These are phyloP conservation scores for Ophiostoma sp. DNA, from an alignment of 2,329 filamentous ascomycete species.

Conservation along the genomic window DNA sequence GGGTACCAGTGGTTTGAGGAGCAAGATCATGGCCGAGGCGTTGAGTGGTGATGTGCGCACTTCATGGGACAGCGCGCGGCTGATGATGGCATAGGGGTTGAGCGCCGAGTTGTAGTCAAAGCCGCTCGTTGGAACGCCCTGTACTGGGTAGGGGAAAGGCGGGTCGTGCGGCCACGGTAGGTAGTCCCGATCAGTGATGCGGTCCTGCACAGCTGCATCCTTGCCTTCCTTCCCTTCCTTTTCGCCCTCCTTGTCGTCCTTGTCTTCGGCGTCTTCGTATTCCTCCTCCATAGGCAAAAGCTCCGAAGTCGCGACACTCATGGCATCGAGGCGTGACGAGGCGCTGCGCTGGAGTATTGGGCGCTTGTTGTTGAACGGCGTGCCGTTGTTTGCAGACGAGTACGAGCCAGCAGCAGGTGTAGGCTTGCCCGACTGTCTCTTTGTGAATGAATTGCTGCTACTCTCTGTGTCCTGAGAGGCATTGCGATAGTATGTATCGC, in stretches of 20 bases:
- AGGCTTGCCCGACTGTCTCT: background rate
- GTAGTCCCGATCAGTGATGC: slow-evolving; percentile 53
- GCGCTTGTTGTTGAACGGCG: background rate
- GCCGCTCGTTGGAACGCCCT: slow-evolving; percentile 10
- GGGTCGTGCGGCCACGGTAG: slow-evolving; percentile 55
- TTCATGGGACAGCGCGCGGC: slow-evolving; percentile 52
- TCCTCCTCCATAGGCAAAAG: slow-evolving; percentile 12
- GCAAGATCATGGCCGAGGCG: slow-evolving; percentile 55
- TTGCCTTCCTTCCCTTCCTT: background rate
- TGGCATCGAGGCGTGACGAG: slow-evolving; percentile 16
- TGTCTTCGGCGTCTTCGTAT: slow-evolving; percentile 19
- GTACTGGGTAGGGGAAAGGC: slow-evolving; percentile 45
- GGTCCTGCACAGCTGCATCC: slow-evolving; percentile 29
- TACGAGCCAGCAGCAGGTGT: background rate
- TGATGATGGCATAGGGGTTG: slow-evolving; percentile 50
- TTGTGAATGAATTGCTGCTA: slow-evolving; percentile 14
- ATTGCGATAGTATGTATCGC: slow-evolving; percentile 22
- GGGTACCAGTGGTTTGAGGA: slow-evolving; percentile 54
- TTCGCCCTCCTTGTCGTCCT: slow-evolving; percentile 21
- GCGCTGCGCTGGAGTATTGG: slow-evolving; percentile 15
- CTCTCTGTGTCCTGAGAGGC: slow-evolving; percentile 22
- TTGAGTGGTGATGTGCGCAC: slow-evolving; percentile 51
- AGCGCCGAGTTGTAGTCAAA: slow-evolving; percentile 37
- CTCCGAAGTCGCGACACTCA: slow-evolving; percentile 19
- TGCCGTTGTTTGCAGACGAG: too few relatives aligned